Base-by-base conservation (phyloP, 1,284 basidiomycete genomes). In the Cutaneotrichosporon curvatum region DNA sequence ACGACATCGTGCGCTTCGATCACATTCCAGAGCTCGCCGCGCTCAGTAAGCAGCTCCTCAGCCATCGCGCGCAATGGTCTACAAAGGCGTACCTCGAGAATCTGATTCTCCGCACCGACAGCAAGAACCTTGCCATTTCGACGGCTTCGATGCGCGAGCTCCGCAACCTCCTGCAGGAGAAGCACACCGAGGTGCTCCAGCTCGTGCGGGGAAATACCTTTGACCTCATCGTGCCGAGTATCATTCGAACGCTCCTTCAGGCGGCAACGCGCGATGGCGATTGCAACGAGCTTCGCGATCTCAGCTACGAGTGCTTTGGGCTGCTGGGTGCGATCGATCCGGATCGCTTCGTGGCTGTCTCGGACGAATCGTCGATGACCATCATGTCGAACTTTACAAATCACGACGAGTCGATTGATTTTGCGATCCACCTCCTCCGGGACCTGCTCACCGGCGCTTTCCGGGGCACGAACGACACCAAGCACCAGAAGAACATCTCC, bases 261-360 rank as follows among this genome's bases (percentile, higher is more conserved):
- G 81, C 84, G 0, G 82, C 84, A 0, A 81, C 81, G 37, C 79
- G 87, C 12, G 88, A 92, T 54, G 84, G 80, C 6, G 79, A 80
- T 3, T 65, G 68, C 55, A 82, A 89, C 47, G 63, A 77, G 6
- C 63, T 91, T 32, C 80, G 81, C 16, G 72, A 81, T 35, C 69
- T 86, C 16, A 83, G 86, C 0, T 91, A 87, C 61, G 87, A 95
- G 62, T 96, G 90, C 65, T 81, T 98, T 42, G 91, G 94, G 1
- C 79, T 88, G n/a, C 72, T 98, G 4, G 95, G 95, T 6, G 95
- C 95, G 1, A 79, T 95, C 16, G 95, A 99, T 71, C 92, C 95
- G 1, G 95, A 98, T 73, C 81, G 95, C 47, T 85, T 89, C 62
- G 48, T 51, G 5, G 41, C 54, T 4, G 28, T 41, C 4, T 33